phyloP scores from a whole-genome alignment of 2,329 filamentous ascomycete species.

The Hymenoscyphus salicellus region DNA sequence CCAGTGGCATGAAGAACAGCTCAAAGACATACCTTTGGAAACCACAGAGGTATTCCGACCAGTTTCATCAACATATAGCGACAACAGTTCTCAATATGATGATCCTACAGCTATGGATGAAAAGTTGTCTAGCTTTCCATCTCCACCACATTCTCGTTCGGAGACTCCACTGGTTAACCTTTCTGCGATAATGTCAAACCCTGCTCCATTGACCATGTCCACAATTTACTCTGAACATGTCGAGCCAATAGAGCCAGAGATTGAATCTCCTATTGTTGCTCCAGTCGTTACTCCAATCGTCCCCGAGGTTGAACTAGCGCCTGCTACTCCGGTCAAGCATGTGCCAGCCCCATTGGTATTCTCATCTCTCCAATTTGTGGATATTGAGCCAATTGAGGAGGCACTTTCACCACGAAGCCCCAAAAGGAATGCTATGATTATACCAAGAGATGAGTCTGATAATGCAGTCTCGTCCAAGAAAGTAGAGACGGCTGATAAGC shows the following conservation, averaged over 20 bases:
- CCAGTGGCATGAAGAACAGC: slow-evolving; percentile 33
- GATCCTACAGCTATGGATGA: slow-evolving; percentile 48
- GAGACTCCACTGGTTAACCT: slow-evolving; percentile 26
- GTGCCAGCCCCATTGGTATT: slow-evolving; percentile 29
- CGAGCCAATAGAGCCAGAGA: slow-evolving; percentile 18
- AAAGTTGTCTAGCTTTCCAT: slow-evolving; percentile 53
- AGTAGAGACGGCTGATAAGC: neutral
- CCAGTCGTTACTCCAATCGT: slow-evolving; percentile 10
- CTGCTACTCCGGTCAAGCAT: slow-evolving; percentile 25
- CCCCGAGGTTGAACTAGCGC: neutral
- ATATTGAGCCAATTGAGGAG: slow-evolving; percentile 33
- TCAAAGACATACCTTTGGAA: slow-evolving; percentile 18
- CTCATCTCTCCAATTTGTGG: slow-evolving; percentile 32
- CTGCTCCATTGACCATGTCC: slow-evolving; percentile 39
- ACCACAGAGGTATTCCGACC: slow-evolving; percentile 39
- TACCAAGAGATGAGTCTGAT: slow-evolving; percentile 46
- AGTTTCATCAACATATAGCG: slow-evolving; percentile 51
- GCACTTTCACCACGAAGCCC: slow-evolving; percentile 46
- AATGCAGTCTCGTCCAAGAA: slow-evolving; percentile 26
- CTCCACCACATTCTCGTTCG: slow-evolving; percentile 46
- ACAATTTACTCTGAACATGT: slow-evolving; percentile 45
- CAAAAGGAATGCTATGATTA: slow-evolving; percentile 55
- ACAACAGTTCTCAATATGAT: slow-evolving; percentile 52
- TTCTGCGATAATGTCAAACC: neutral
- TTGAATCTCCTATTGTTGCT: neutral